Evolutionary conservation across 441 rosid species (phyloP), one percentile per base, ranked within the genome.

Genomic region (Bruguiera hainesii): DNA sequence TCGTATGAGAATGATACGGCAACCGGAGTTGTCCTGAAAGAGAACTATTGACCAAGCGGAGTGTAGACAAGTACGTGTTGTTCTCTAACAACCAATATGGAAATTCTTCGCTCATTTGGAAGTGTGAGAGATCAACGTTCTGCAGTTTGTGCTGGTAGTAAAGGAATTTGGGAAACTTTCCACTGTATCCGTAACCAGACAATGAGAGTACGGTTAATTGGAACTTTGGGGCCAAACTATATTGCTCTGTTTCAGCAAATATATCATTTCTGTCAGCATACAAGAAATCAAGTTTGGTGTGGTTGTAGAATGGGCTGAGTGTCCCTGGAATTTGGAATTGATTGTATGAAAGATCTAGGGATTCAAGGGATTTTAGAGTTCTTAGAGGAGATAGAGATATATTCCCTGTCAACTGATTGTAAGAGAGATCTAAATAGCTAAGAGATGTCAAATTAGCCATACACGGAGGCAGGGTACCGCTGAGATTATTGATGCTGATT

Each of bases 31-130:
- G 51, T 7, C 78, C 79, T 1, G 55, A 19, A 11, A 73, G 23
- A 2, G 77, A 76, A 37, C 57, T 68, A 23, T 71, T 63, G 7
- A 0, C 11, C 0, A 78, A 20, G 21, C 16, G 0, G 5, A 78
- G 20, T 0, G 0, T 0, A 0, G 28, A 0, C 20, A 81, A 49
- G 0, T 20, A 23, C 15, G 60, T 46, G 10, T 75, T 75, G 49
- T 81, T 81, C 53, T 60, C 56, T 5, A 76, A n/a, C 66, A 81
- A 21, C 85, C 85, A 78, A 64, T 18, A 1, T 16, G 69, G 81
- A 19, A 77, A 69, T 2, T 18, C 50, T 33, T 61, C 72, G 0
- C 0, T 11, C 5, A 80, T 25, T 15, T 29, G 0, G n/a, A 50
- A 21, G 16, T 56, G 10, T 7, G 73, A 62, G 28, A 80, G 66